Evolutionary conservation across 495 filamentous ascomycete species (phyloP), one percentile per base, ranked within the genome.

Genomic region (Paragyromitra xinjiangensis): DNA sequence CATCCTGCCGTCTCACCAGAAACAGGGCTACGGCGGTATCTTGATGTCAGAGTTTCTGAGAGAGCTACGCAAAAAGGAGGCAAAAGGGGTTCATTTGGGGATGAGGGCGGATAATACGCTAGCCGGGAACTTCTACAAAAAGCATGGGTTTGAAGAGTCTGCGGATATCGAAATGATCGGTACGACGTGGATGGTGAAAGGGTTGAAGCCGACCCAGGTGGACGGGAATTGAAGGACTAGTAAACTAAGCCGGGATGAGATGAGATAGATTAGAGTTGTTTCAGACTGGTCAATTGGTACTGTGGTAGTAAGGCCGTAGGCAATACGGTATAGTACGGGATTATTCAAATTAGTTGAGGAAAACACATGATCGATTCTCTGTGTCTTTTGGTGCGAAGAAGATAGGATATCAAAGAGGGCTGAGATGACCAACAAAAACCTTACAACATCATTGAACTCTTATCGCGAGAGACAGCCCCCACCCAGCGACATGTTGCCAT

Each of bases 181-280:
- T 37, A 71, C 66, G 50, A 78, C 58, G 34, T 71, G 44, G 77
- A 78, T 79, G 77, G 61, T 55, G 34, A 78, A 42, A 55, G 76
- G 48, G 58, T 63, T 77, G 56, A 40, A 58, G 44, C 5, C 56
- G 26, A 69, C 55, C 65, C 64, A 70, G 65, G 22, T 11, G 34
- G 56, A 16, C 56, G 42, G 53, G 44, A 77, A 77, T 73, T 65
- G 59, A 34, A 76, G 63, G 71, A 42, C 59, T n/a, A 22, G 37
- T 63, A 61, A 29, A 61, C 68, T 59, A 69, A 40, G 50, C 66
- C 66, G 12, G 12, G 26, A 51, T 24, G 19, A 56, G 64, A 48
- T 42, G 29, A 53, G 48, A 45, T 58, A 45, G 59, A 45, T 71
- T 73, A 48, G 53, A 51, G 62, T 55, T 71, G 59, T 65, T 71